phyloP scores from a whole-genome alignment of 805 yeast species.

The Ascoidea rubescens region DNA sequence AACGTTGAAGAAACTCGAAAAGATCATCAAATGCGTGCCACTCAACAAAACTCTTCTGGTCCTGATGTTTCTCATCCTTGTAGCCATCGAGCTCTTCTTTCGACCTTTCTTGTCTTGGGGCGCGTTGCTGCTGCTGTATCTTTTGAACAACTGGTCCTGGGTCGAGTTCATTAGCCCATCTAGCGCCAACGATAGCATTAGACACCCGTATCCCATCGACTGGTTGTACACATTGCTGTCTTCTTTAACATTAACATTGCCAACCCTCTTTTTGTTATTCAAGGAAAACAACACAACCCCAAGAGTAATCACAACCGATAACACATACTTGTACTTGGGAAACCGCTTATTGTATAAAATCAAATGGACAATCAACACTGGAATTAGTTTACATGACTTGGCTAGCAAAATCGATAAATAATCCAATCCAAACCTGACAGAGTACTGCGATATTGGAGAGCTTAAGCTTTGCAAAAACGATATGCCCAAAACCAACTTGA shows the following conservation, averaged over 20 bases:
- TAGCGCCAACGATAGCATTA: slow-evolving; percentile 50
- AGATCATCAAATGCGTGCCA: slow-evolving; percentile 82
- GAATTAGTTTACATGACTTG: slow-evolving; percentile 86
- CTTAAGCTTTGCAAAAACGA: slow-evolving; percentile 69
- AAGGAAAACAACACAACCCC: slow-evolving; percentile 79
- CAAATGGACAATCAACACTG: slow-evolving; percentile 81
- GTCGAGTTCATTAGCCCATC: slow-evolving; percentile 93
- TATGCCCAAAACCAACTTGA: slow-evolving; percentile 13
- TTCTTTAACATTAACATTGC: slow-evolving; percentile 14
- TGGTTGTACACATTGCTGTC: slow-evolving; percentile 24
- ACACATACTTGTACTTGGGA: slow-evolving; percentile 63
- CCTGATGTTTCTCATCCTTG: no score
- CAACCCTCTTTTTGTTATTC: slow-evolving; percentile 16
- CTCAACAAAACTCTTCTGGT: slow-evolving; percentile 29
- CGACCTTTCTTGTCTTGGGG: no score
- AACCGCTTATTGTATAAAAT: slow-evolving; percentile 55
- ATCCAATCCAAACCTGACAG: slow-evolving; percentile 63
- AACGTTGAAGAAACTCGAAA: slow-evolving; percentile 34
- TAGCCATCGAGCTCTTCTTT: no score
- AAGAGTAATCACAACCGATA: slow-evolving; percentile 62
- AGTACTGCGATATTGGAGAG: slow-evolving; percentile 69
- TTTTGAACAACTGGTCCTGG: slow-evolving; percentile 70
- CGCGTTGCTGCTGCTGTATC: slow-evolving; percentile 8
- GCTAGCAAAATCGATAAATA: slow-evolving; percentile 76
- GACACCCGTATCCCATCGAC: slow-evolving; percentile 43